Evolutionary conservation across 2,329 filamentous ascomycete species (phyloP), one percentile per base, ranked within the genome.

Genomic region (Ceratocystis harringtonii): DNA sequence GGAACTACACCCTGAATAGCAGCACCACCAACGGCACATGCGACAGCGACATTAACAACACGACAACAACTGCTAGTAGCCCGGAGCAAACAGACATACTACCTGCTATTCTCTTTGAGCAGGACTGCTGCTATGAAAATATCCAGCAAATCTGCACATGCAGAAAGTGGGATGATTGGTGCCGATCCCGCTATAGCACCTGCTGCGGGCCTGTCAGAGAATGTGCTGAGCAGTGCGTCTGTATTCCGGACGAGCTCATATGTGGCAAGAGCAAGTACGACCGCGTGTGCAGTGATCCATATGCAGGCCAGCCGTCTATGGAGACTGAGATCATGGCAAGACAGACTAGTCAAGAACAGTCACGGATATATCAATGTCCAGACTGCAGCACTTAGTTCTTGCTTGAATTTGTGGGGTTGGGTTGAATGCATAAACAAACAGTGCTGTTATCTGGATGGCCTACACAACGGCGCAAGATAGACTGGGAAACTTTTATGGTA

Each of bases 181-280:
- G 64, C 15, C 58, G 64, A 5, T 41, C 55, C 2, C 64, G 50
- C 22, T 65, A 44, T 44, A 65, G 64, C n/a, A 50, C 41, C n/a
- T 65, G 64, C 15, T 65, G 64, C 7, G 64, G 64, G 17, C 64
- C 64, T 17, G 30, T 65, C 5, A 55, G 55, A n/a, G 30, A 62
- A 32, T 65, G 64, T 48, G 64, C 64, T 3, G 64, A 65, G 44
- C 58, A 65, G 15, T 65, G 64, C 44, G 22, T 65, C 36, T 65
- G 64, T 44, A 55, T 65, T 12, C 64, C 64, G 2, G 58, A 62
- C 12, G 64, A 65, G 28, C 48, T 65, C 22, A 44, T 48, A 17
- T 65, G 64, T 44, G 55, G 55, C 28, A 28, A 58, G 28, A 58
- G 55, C 55, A 58, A 58, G 55, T 58, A n/a, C n/a, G 28, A 58